These are phyloP conservation scores for Penicillium oxalicum DNA, from an alignment of 2,329 filamentous ascomycete genomes.

Conservation along the genomic window DNA sequence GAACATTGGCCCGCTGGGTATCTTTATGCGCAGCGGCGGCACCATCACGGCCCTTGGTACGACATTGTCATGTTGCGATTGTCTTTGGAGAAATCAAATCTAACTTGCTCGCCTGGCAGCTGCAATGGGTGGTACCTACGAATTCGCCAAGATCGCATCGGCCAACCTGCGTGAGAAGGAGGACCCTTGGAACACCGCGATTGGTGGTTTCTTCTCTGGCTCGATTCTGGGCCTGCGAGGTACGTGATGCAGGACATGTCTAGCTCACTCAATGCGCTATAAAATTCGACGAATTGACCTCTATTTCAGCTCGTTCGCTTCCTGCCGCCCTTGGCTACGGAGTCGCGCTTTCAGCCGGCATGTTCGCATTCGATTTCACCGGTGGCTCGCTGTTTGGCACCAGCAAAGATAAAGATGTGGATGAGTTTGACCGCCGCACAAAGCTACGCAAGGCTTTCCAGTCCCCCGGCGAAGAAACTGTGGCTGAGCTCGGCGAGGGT, in stretches of 20 bases:
- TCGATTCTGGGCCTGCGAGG: conserved; percentile 65
- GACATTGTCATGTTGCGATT: conserved; percentile 18
- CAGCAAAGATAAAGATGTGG: conserved; percentile 52
- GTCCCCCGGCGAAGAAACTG: conserved; percentile 69
- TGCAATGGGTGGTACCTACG: conserved; percentile 67
- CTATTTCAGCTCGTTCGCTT: conserved; percentile 54
- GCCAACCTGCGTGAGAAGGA: conserved; percentile 84
- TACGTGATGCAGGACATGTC: conserved; percentile 38
- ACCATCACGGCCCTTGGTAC: conserved; percentile 64
- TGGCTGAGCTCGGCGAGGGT: conserved; percentile 77
- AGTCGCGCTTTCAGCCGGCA: conserved; percentile 49
- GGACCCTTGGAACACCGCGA: conserved; percentile 66
- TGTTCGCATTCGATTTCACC: conserved; percentile 63
- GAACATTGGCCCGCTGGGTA: conserved; percentile 73
- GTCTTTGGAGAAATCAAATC: conserved; percentile 1
- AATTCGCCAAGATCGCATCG: conserved; percentile 67
- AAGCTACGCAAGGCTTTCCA: conserved; percentile 66
- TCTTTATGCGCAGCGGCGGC: conserved; percentile 72
- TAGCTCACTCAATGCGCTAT: conserved; percentile 5
- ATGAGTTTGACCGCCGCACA: conserved; percentile 73
- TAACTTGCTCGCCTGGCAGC: conserved; percentile 43
- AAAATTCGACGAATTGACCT: conserved; percentile 6
- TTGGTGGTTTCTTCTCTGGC: conserved; percentile 73
- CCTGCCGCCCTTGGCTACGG: conserved; percentile 66
- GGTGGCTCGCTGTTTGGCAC: conserved; percentile 56